Evolutionary conservation across 1,284 basidiomycete species (phyloP), one percentile per base, ranked within the genome.

Genomic region (Tilletia caries): DNA sequence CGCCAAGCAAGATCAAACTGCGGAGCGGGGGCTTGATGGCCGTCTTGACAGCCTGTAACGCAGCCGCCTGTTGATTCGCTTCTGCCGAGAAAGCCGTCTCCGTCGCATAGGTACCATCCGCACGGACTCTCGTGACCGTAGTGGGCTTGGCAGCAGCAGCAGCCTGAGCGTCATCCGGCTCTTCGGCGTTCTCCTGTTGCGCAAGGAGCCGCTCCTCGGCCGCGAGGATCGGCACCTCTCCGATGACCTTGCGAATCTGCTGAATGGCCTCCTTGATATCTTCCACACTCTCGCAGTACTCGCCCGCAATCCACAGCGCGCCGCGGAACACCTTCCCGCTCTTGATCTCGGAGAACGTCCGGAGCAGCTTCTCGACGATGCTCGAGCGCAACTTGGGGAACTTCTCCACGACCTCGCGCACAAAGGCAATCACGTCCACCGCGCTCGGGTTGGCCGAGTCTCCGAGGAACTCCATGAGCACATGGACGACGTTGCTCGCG

Each of bases 251-350:
- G 69, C 95, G 88, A 65, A 98, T 87, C 84, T 94, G 92, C 69
- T 87, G 86, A 87, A 97, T 89, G 2, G 90, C 80, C 48, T 80
- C 79, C 67, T 76, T 77, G 70, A 83, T 72, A 52, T 75, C 79
- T 27, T 77, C 75, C 54, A 77, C 67, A 41, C 73, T 73, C 60
- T 71, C 75, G 29, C 73, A 75, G 80, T 98, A 99, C 85, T 99
- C 96, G 75, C 95, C 96, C 15, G 98, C 88, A 75, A 99, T 98
- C 95, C 95, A 99, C 68, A 98, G 88, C 13, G 97, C 89, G 3
- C 96, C 95, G 15, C 95, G 90, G 87, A 93, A 98, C 41, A 98
- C 95, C 84, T 98, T 98, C 73, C 95, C 95, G 20, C 92, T 95
- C 85, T 95, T 95, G 86, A 99, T 94, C 68, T 93, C 92, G 64